A percentile compares a stretch with the other conserved stretches of the same genome.
phyloP scores from a whole-genome alignment of 345 rosid species.

The Anacardium occidentale region DNA sequence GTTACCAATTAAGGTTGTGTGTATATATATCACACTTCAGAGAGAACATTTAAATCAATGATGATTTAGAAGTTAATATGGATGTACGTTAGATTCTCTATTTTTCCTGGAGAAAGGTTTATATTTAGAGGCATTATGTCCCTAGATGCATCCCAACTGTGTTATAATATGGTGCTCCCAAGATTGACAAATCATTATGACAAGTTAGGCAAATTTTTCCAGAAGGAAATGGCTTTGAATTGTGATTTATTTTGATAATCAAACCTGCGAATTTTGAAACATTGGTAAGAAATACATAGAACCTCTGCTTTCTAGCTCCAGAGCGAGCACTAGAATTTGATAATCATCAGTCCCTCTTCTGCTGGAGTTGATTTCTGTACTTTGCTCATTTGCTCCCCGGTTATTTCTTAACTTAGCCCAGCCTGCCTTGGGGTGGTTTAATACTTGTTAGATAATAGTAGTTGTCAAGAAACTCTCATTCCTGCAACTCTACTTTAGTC shows the following conservation, averaged over 20 bases:
- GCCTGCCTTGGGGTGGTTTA: not conserved
- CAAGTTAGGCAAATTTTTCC: not conserved
- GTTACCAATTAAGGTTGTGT: too few species aligned
- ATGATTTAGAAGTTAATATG: too few species aligned
- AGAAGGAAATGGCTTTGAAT: not conserved
- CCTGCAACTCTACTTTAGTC: constrained; percentile 13
- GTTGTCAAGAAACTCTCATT: constrained; percentile 15
- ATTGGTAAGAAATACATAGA: not conserved
- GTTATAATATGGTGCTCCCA: not conserved
- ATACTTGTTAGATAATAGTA: not conserved
- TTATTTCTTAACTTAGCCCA: constrained; percentile 5
- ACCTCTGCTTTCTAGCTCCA: not conserved
- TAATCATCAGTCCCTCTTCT: not conserved
- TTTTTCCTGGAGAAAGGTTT: constrained; percentile 22
- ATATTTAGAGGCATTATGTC: not conserved
- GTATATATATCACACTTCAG: too few species aligned
- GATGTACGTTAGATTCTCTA: too few species aligned
- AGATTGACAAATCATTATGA: not conserved
- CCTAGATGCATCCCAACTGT: not conserved
- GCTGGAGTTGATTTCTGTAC: not conserved
- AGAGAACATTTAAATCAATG: too few species aligned
- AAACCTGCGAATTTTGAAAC: constrained; percentile 10
- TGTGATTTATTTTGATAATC: constrained; percentile 13
- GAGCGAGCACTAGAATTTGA: not conserved
- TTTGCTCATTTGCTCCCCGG: not conserved